Evolutionary conservation across 2,329 filamentous ascomycete species (phyloP).

Genomic region (Calonectria fujianensis): DNA sequence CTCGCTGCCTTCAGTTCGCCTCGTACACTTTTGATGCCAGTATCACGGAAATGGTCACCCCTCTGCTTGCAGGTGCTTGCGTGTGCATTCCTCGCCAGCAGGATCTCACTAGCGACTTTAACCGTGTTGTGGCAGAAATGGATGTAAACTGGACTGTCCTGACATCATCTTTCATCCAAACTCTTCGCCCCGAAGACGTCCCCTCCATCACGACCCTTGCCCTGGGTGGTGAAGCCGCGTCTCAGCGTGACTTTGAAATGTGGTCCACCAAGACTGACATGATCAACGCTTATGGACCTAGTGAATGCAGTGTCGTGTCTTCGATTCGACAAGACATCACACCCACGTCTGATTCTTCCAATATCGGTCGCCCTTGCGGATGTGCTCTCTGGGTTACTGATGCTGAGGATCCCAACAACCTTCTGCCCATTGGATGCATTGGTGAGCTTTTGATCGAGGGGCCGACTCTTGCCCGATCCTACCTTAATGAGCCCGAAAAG

Average conservation of each 20-base stretch:
- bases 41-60: constrained; percentile 15
- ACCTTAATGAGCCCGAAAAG: constrained; percentile 5
- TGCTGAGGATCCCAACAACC: neutral
- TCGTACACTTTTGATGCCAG: constrained; percentile 18
- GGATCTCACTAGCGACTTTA: constrained; percentile 8
- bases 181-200: neutral
- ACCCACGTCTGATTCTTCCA: neutral
- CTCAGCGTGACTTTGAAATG: constrained; percentile 11
- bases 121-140: constrained; percentile 7
- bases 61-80: constrained; percentile 10
- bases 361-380: constrained; percentile 15
- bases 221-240: neutral
- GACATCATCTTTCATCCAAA: constrained; percentile 12
- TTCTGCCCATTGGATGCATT: constrained; percentile 10
- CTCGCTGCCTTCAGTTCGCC: constrained; percentile 15
- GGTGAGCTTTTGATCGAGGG: constrained; percentile 17
- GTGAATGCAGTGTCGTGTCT: constrained; percentile 9
- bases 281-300: constrained; percentile 6
- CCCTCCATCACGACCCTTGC: neutral
- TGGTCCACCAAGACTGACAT: constrained; percentile 2
- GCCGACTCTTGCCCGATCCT: neutral
- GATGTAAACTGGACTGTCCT: neutral
- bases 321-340: constrained; percentile 1
- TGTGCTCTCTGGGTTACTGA: constrained; percentile 18
- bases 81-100: constrained; percentile 22